Percentiles rank a stretch among this genome's conserved stretches.
Conservation (phyloP, 1,284 basidiomycete species). For the Trametes polyzona region DNA sequence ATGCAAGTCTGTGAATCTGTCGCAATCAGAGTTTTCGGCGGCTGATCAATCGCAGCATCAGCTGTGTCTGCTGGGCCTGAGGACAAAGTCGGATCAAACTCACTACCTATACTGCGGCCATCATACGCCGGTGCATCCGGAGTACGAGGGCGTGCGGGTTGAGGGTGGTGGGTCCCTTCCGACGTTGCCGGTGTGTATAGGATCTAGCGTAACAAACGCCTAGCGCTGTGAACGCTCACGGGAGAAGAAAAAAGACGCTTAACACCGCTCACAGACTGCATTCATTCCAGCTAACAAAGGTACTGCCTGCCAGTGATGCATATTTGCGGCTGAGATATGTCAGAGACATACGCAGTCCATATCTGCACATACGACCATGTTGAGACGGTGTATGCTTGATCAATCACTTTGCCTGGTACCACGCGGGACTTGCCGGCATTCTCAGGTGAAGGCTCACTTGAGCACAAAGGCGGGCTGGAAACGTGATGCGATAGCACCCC, state of each 20-base stretch:
- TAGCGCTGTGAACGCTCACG: not conserved
- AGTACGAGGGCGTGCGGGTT: not conserved
- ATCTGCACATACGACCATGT: too few species aligned
- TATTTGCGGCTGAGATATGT: not conserved
- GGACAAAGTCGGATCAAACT: not conserved
- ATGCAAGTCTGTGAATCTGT: not conserved
- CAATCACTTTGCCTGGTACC: not conserved
- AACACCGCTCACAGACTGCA: too few species aligned
- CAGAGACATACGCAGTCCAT: not conserved
- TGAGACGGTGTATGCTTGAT: too few species aligned
- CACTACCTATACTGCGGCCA: not conserved
- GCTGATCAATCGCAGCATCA: conserved; percentile 2
- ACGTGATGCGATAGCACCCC: not conserved
- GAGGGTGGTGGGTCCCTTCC: not conserved
- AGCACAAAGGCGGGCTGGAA: conserved; percentile 1
- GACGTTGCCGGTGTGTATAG: not conserved
- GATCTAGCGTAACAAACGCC: not conserved
- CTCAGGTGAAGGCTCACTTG: conserved; percentile 11
- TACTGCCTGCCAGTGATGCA: too few species aligned
- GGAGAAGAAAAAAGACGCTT: too few species aligned
- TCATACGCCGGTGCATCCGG: not conserved
- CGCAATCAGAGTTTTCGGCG: not conserved
- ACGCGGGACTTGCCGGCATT: not conserved
- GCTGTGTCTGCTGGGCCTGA: not conserved
- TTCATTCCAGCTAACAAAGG: too few species aligned